phyloP scores from a whole-genome alignment of 805 yeast genomes.

The Sungouiozyma intestinalis region DNA sequence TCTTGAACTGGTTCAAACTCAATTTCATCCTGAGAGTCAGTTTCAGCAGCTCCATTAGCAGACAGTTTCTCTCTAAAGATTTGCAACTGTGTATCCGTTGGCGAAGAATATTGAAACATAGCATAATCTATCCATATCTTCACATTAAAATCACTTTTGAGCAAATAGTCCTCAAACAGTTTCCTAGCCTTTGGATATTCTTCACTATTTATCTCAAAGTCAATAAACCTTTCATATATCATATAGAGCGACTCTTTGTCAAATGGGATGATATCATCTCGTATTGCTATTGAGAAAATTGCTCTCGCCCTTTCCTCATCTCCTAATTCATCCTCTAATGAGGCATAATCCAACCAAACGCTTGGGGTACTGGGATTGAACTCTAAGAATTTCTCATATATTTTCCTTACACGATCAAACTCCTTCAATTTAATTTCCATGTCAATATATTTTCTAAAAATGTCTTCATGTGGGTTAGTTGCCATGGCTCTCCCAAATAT shows the following conservation, averaged over 20 bases:
- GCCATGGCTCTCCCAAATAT: conserved; percentile 68
- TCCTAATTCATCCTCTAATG: conserved; percentile 54
- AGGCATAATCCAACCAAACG: conserved; percentile 56
- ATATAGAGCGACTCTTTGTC: conserved; percentile 6
- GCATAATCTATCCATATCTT: conserved; percentile 58
- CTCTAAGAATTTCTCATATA: conserved; percentile 51
- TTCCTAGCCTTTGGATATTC: conserved; percentile 46
- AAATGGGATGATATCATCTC: conserved; percentile 17
- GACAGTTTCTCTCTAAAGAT: conserved; percentile 10
- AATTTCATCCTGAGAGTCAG: conserved; percentile 35
- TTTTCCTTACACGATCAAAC: conserved; percentile 65
- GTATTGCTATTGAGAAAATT: conserved; percentile 43
- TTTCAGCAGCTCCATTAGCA: conserved; percentile 13
- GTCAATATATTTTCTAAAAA: conserved; percentile 54
- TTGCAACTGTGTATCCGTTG: conserved; percentile 33
- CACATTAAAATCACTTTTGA: conserved; percentile 25
- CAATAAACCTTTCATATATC: conserved; percentile 38
- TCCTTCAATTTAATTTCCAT: conserved; percentile 63
- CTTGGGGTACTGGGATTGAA: conserved; percentile 13
- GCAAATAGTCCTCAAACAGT: conserved; percentile 35
- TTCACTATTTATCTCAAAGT: conserved; percentile 49
- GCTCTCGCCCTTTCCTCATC: conserved; percentile 62
- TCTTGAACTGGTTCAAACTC: conserved; percentile 43
- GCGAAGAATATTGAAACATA: conserved; percentile 57
- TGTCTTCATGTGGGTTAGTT: conserved; percentile 44